A percentile compares a stretch with the other conserved stretches of the same genome.
phyloP scores from a whole-genome alignment of 345 rosid species.

The Noccaea caerulescens region DNA sequence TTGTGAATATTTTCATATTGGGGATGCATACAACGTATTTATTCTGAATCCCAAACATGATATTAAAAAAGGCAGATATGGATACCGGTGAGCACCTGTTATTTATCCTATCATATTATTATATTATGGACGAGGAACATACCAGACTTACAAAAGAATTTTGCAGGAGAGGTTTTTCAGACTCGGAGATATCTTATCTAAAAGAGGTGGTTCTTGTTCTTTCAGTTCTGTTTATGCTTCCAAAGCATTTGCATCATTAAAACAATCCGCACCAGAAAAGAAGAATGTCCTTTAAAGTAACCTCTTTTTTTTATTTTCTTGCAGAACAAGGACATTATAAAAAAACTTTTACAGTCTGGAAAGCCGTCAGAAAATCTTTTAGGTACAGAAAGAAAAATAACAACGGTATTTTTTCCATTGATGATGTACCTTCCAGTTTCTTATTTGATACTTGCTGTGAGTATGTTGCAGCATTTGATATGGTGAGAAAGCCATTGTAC shows the following conservation, averaged over 20 bases:
- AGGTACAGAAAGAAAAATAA: slow-evolving; percentile 54
- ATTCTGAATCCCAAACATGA: slow-evolving; percentile 78
- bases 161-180: slow-evolving; percentile 93
- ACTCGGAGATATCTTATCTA: slow-evolving; percentile 75
- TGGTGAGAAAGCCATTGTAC: slow-evolving; percentile 85
- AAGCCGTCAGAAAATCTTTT: slow-evolving; percentile 61
- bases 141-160: slow-evolving; percentile 38
- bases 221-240: slow-evolving; percentile 22
- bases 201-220: slow-evolving; percentile 62
- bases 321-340: slow-evolving; percentile 71
- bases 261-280: slow-evolving; percentile 3
- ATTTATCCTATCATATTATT: slow-evolving; percentile 18
- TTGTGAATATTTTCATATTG: slow-evolving; percentile 86
- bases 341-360: slow-evolving; percentile 70
- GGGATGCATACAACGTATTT: slow-evolving; percentile 82
- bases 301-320: slow-evolving; percentile 10
- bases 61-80: slow-evolving; percentile 64
- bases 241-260: slow-evolving; percentile 17
- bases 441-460: slow-evolving; percentile 34
- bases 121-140: slow-evolving; percentile 1
- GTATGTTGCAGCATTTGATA: slow-evolving; percentile 73
- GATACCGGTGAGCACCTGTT: slow-evolving; percentile 67
- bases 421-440: slow-evolving; percentile 25
- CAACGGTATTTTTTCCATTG: slow-evolving; percentile 19
- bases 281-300: not conserved